Evolutionary conservation across 176 grass and related monocot species (phyloP).

Genomic region (Triticum urartu): DNA sequence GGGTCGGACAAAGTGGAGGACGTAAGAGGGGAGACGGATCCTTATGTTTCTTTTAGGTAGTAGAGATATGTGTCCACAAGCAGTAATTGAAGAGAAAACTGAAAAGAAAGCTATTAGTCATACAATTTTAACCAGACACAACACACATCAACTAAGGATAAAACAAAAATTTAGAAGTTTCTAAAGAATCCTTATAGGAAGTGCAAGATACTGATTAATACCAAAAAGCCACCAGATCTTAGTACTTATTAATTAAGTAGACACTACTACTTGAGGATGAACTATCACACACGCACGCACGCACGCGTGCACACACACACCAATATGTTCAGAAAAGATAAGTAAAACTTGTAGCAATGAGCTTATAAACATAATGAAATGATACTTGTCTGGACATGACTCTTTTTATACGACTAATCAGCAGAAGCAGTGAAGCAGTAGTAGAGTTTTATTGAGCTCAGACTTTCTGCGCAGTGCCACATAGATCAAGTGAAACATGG

Average conservation of each 20-base stretch:
- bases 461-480: background rate
- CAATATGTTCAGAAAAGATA: no score
- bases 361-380: no score
- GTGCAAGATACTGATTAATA: background rate
- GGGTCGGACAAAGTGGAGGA: no score
- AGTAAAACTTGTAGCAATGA: no score
- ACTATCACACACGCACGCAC: background rate
- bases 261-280: background rate
- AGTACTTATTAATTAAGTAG: background rate
- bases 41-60: no score
- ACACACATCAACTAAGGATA: background rate
- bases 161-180: background rate
- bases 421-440: no score
- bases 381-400: no score
- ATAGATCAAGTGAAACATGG: no score
- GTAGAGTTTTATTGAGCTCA: no score
- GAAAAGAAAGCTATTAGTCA: background rate
- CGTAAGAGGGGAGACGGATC: no score
- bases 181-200: background rate
- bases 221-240: background rate
- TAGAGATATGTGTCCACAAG: background rate
- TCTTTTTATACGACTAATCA: no score
- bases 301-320: no score
- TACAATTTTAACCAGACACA: background rate
- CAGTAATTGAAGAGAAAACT: background rate